Base-by-base conservation (phyloP, 1,139 yeast genomes). In the Geotrichum fermentans region DNA sequence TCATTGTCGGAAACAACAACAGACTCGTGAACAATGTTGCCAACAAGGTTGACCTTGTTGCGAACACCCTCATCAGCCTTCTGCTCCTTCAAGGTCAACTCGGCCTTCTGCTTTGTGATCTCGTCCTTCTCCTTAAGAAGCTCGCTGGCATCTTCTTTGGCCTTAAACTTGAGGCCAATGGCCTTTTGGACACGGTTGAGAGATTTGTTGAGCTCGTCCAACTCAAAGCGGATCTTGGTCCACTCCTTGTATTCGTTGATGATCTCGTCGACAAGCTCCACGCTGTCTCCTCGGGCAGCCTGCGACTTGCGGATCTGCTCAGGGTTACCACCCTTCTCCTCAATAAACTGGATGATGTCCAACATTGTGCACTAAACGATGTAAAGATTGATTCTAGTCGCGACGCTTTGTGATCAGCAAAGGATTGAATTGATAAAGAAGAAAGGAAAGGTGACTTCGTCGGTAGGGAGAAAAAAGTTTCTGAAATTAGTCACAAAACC, bases 291-390 rank as follows among this genome's bases (percentile, higher is more conserved):
- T 75, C 99, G 87, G 58, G 95, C 95, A 69, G 74, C 80, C 71
- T 92, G 98, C 34, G 97, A 89, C 61, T 74, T 80, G 67, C 84
- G 84, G 65, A 92, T 88, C 55, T 74, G 73, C 59, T 89, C 94
- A 40, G 98, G 97, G 68, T 89, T 80, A 58, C 97, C 98, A 54
- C 98, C 98, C 71, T 88, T 89, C 67, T 92, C 98, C 60, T 82
- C 95, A 60, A 92, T 80, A 67, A 92, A 92, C 64, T 86, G 84
- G 62, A 83, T 77, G 58, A 92, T 87, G 68, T 90, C 97, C 72
- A 92, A 82, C 98, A 92, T 90, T 28, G 17, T 38, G 13, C n/a
- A n/a, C n/a, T n/a, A n/a, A n/a, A n/a, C n/a, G n/a, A n/a, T n/a
- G n/a, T n/a, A n/a, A 7, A 4, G 17, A 42, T 22, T 17, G 37